Conservation (phyloP, 2,329 filamentous ascomycete genomes). For the Monosporascus sp. region DNA sequence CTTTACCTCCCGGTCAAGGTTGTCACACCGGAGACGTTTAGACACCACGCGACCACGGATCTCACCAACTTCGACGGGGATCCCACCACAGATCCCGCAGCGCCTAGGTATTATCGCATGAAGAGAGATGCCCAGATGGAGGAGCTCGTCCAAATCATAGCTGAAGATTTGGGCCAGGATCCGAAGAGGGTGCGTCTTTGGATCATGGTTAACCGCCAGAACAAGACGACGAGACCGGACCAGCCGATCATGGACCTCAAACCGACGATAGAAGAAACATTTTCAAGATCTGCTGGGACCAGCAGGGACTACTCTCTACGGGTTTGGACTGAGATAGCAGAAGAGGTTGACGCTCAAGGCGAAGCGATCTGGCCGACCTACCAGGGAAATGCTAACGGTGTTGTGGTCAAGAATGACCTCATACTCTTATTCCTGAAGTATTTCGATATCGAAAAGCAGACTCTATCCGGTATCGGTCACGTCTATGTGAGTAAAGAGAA, state of each 20-base stretch:
- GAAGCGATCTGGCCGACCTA: slow-evolving; percentile 67
- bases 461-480: slow-evolving; percentile 71
- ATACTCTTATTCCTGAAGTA: slow-evolving; percentile 90
- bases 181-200: slow-evolving; percentile 74
- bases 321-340: slow-evolving; percentile 79
- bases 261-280: slow-evolving; percentile 71
- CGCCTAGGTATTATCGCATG: slow-evolving; percentile 68
- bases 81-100: slow-evolving; percentile 53
- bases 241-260: slow-evolving; percentile 74
- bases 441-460: slow-evolving; percentile 76
- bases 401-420: slow-evolving; percentile 53
- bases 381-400: slow-evolving; percentile 51
- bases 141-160: slow-evolving; percentile 69
- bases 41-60: slow-evolving; percentile 77
- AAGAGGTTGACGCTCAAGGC: slow-evolving; percentile 62
- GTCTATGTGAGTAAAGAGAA: slow-evolving; percentile 84
- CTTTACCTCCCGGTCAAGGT: slow-evolving; percentile 83
- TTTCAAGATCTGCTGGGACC: slow-evolving; percentile 43
- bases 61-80: slow-evolving; percentile 64
- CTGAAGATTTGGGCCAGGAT: slow-evolving; percentile 63
- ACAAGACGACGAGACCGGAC: slow-evolving; percentile 91
- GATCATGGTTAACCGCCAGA: slow-evolving; percentile 98
- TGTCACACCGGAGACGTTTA: slow-evolving; percentile 77
- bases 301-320: slow-evolving; percentile 69
- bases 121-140: slow-evolving; percentile 70